phyloP scores from a whole-genome alignment of 768 basidiomycete species.

The Trametes coccinea region DNA sequence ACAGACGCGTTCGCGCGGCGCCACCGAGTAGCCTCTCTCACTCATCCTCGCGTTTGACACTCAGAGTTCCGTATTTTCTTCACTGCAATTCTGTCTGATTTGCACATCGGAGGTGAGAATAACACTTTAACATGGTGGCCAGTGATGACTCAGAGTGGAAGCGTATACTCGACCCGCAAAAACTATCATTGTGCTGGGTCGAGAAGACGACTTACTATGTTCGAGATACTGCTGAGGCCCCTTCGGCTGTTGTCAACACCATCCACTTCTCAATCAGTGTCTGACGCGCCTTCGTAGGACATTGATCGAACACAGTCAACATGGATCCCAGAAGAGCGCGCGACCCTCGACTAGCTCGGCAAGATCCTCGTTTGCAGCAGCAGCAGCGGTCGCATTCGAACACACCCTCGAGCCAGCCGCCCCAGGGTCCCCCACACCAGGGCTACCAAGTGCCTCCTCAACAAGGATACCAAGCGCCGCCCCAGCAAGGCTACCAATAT shows the following conservation, averaged over 20 bases:
- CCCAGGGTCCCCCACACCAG: constrained; percentile 11
- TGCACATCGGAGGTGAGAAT: background rate
- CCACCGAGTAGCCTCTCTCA: background rate
- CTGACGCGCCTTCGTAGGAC: constrained; percentile 4
- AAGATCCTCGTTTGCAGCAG: constrained; percentile 60
- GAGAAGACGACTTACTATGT: constrained; percentile 75
- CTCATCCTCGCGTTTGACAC: background rate
- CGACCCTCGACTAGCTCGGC: constrained; percentile 76
- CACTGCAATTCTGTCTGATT: background rate
- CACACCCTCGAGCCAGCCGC: constrained; percentile 35
- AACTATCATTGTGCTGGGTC: constrained; percentile 48
- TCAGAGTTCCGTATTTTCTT: background rate
- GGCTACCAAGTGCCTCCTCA: background rate
- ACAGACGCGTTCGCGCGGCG: background rate
- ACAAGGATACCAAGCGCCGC: constrained; percentile 1
- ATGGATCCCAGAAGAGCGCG: constrained; percentile 85
- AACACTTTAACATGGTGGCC: background rate
- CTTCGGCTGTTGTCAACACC: constrained; percentile 2
- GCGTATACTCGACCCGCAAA: constrained; percentile 65
- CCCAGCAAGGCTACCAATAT: constrained; percentile 11
- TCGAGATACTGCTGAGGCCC: constrained; percentile 92
- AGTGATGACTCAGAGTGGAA: constrained; percentile 94
- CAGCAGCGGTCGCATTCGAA: constrained; percentile 40
- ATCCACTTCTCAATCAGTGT: background rate
- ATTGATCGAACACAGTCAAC: background rate